Evolutionary conservation across 2,329 filamentous ascomycete species (phyloP), one percentile per base, ranked within the genome.

Genomic region (Grosmannia clavigera): DNA sequence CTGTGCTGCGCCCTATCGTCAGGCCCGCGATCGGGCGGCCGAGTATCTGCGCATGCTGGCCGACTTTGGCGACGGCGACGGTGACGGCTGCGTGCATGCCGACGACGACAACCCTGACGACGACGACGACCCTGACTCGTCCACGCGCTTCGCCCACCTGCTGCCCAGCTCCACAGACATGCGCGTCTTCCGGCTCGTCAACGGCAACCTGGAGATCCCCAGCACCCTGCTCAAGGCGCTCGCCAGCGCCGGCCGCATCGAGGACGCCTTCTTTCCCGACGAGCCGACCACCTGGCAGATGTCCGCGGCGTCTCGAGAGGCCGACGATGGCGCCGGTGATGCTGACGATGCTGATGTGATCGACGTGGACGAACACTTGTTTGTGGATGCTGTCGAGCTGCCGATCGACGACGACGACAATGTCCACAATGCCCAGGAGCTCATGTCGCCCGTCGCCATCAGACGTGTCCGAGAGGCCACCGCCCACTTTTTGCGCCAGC

Each of bases 141-240:
- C 43, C 7, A 7, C 43, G 3, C 19, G 12, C 19, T n/a, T 25
- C 35, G 57, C 33, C 33, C 29, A 56, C 38, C 53, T 46, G 5
- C 58, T 63, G 55, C 61, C 61, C 5, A 40, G 25, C 16, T 3
- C 55, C 14, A 58, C 58, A 11, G 58, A 46, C 43, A 53, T 63
- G 40, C 55, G 52, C 25, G 61, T 60, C 19, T 63, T 63, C 56
- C 61, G 61, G 14, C 61, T 63, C n/a, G 61, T 63, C 52, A 61
- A 61, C 53, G 61, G 61, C 58, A 63, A 63, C 58, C 60, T 63
- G 3, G 61, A 63, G 55, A 56, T 60, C 19, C 61, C 61, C 4
- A 11, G 43, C 27, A 63, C 61, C 10, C 61, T 63, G 33, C 58
- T 61, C 58, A 63, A 63, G 58, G 61, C 60, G 5, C 60, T 63